These are phyloP conservation scores for Panaeolus papilionaceus DNA, from an alignment of 768 basidiomycete genomes.

Conservation along the genomic window DNA sequence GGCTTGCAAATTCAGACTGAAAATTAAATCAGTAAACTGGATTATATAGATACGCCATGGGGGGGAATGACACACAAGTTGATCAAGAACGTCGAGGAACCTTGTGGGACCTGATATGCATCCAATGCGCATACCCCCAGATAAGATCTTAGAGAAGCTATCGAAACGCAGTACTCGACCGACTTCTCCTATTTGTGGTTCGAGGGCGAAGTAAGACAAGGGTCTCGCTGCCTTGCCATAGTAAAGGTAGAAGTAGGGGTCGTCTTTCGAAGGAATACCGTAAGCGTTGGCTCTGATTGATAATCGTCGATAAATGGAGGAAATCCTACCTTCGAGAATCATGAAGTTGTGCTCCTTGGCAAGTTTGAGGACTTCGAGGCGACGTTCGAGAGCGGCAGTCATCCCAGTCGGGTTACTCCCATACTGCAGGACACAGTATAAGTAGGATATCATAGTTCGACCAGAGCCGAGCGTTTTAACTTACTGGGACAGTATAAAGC, in stretches of 20 bases:
- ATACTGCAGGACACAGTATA: slow-evolving; percentile 49
- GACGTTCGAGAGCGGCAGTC: slow-evolving; percentile 73
- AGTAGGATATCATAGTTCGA: too few relatives aligned
- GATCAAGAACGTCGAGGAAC: slow-evolving; percentile 72
- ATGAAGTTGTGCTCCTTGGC: slow-evolving; percentile 77
- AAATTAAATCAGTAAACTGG: not conserved
- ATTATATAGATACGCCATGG: not conserved
- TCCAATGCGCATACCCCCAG: slow-evolving; percentile 81
- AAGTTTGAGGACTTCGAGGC: slow-evolving; percentile 73
- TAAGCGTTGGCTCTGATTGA: not conserved
- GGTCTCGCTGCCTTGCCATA: slow-evolving; percentile 69
- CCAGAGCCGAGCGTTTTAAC: slow-evolving; percentile 25
- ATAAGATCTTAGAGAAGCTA: slow-evolving; percentile 84
- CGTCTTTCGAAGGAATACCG: slow-evolving; percentile 4
- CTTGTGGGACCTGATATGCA: slow-evolving; percentile 77
- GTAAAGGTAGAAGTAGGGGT: slow-evolving; percentile 61
- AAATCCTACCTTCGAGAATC: slow-evolving; percentile 84
- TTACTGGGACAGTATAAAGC: slow-evolving; percentile 83
- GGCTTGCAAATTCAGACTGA: slow-evolving; percentile 69
- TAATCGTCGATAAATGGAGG: not conserved
- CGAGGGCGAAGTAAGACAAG: slow-evolving; percentile 84
- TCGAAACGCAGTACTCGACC: slow-evolving; percentile 90
- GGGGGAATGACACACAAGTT: slow-evolving; percentile 54
- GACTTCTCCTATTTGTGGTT: slow-evolving; percentile 64
- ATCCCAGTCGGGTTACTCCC: slow-evolving; percentile 89